Conservation (phyloP, 2,329 filamentous ascomycete species). For the Nectriaceae sp. region DNA sequence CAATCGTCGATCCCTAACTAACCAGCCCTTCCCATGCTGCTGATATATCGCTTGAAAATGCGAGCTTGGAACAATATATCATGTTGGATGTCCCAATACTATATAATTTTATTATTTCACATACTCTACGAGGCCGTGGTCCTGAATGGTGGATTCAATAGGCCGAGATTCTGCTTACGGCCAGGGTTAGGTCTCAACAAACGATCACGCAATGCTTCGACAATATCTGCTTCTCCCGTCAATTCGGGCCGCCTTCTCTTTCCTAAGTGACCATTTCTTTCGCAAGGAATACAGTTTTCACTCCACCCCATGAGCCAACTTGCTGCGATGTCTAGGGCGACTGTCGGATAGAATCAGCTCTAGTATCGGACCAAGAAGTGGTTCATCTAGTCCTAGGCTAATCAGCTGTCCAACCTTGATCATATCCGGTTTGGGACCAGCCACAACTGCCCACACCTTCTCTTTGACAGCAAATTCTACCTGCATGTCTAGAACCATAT, state of each 20-base stretch:
- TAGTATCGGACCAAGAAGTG: slow-evolving; percentile 25
- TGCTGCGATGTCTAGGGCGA: slow-evolving; percentile 1
- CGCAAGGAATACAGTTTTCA: not conserved
- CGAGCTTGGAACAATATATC: not conserved
- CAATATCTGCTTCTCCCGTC: not conserved
- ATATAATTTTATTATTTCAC: no score
- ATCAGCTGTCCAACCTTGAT: slow-evolving; percentile 26
- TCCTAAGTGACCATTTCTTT: not conserved
- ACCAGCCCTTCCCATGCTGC: not conserved
- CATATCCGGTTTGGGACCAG: slow-evolving; percentile 9
- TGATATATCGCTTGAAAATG: not conserved
- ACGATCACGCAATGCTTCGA: not conserved
- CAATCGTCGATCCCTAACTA: not conserved
- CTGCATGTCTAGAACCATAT: slow-evolving; percentile 27
- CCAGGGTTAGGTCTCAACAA: not conserved
- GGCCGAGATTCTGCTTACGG: no score
- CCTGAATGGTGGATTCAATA: no score
- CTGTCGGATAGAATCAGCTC: slow-evolving; percentile 30
- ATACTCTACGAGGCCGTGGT: no score
- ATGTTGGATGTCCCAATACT: not conserved
- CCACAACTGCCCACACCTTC: slow-evolving; percentile 23
- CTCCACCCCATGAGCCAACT: not conserved
- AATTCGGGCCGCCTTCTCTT: not conserved
- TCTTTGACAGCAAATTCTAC: slow-evolving; percentile 29
- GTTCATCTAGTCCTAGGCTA: slow-evolving; percentile 25